These are phyloP conservation scores for Penicillium sp. DNA, from an alignment of 2,329 filamentous ascomycete species.

Conservation along the genomic window DNA sequence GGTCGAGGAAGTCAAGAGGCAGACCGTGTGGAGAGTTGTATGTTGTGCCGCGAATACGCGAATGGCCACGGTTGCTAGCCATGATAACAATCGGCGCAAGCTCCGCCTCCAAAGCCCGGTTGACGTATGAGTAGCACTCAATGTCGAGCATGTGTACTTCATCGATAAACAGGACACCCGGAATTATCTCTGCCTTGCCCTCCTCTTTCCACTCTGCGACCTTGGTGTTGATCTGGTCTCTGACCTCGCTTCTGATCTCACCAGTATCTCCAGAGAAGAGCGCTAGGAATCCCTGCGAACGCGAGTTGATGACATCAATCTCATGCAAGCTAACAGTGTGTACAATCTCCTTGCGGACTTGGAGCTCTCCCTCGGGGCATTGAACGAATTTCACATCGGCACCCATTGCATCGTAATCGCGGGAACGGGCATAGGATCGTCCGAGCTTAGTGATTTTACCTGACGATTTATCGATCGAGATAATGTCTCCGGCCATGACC, in stretches of 20 bases:
- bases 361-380: slow-evolving; percentile 95
- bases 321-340: slow-evolving; percentile 97
- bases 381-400: slow-evolving; percentile 98
- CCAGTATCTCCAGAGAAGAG: slow-evolving; percentile 98
- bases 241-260: slow-evolving; percentile 95
- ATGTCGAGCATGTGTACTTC: slow-evolving; percentile 99
- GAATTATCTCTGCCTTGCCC: slow-evolving; percentile 97
- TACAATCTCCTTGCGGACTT: slow-evolving; percentile 95
- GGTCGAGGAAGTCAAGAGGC: slow-evolving; percentile 93
- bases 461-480: slow-evolving; percentile 97
- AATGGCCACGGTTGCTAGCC: slow-evolving; percentile 94
- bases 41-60: slow-evolving; percentile 89
- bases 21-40: slow-evolving; percentile 93
- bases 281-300: slow-evolving; percentile 96
- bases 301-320: slow-evolving; percentile 98
- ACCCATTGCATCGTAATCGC: slow-evolving; percentile 99
- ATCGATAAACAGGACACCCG: slow-evolving; percentile 96
- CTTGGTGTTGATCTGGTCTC: slow-evolving; percentile 99
- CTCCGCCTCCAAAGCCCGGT: slow-evolving; percentile 92
- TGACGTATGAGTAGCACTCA: slow-evolving; percentile 98
- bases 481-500: slow-evolving; percentile 97
- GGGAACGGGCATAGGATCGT: slow-evolving; percentile 88
- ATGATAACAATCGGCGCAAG: slow-evolving; percentile 98
- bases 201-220: slow-evolving; percentile 99
- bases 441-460: slow-evolving; percentile 98